These are phyloP conservation scores for Ceratobasidium sp. DNA, from an alignment of 1,284 basidiomycete species.

Conservation along the genomic window DNA sequence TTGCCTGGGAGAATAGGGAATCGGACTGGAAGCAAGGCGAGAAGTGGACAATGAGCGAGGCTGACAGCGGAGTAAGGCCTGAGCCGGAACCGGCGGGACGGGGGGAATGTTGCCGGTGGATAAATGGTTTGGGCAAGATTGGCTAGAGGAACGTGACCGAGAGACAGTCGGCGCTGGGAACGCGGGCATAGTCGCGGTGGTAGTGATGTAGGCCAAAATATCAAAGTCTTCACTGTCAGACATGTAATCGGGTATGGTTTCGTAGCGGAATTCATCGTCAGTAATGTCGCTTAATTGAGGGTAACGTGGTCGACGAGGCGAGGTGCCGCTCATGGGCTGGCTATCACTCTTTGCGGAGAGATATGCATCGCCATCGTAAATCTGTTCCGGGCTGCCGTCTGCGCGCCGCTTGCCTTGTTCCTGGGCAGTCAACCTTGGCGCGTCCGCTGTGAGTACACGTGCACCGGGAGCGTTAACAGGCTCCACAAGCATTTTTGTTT, in stretches of 20 bases:
- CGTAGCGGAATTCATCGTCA: conserved; percentile 33
- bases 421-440: not conserved
- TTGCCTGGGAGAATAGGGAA: no score
- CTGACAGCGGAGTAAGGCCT: conserved; percentile 13
- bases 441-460: no score
- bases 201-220: conserved; percentile 26
- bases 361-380: conserved; percentile 4
- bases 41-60: conserved; percentile 21
- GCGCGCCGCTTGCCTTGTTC: conserved; percentile 12
- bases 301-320: not conserved
- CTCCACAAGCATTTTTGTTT: not conserved
- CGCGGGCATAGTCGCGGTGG: conserved; percentile 29
- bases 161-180: conserved; percentile 42
- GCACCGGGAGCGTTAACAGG: not conserved
- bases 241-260: conserved; percentile 33
- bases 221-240: conserved; percentile 38
- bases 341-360: conserved; percentile 2
- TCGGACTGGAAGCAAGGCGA: no score
- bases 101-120: conserved; percentile 9
- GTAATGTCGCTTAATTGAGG: conserved; percentile 20
- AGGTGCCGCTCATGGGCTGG: not conserved
- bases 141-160: conserved; percentile 39
- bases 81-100: conserved; percentile 29
- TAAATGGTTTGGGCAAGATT: conserved; percentile 13
- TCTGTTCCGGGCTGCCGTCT: not conserved